Evolutionary conservation across 163 green algal species (phyloP), one percentile per base, ranked within the genome.

Genomic region (Scenedesmus sp.): DNA sequence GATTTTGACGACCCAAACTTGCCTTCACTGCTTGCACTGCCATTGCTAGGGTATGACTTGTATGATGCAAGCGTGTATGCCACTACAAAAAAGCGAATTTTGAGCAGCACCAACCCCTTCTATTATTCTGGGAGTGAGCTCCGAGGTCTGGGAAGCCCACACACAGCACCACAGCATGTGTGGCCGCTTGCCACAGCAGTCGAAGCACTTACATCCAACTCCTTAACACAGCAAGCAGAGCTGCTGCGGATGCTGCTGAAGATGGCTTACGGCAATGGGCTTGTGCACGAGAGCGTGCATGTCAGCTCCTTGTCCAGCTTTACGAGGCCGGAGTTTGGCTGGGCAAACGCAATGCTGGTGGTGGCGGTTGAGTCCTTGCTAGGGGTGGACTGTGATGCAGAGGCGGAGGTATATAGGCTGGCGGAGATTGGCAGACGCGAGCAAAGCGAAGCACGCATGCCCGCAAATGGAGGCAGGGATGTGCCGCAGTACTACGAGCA

Each of bases 1-100:
- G 91, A 95, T 54, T 96, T 95, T 88, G 96, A 97, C 76, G 96
- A 97, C 88, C 95, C 96, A 56, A 97, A 97, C 84, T 66, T 97
- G 84, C 96, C 96, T 5, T 96, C 93, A 1, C 91, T 97, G 77
- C 93, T 97, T 83, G 93, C 94, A 34, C 92, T 97, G 18, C 96
- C 96, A 1, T 81, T 97, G 81, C 84, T 97, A 77, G 96, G 96
- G 0, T 97, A 95, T 83, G 20, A 62, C 0, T 57, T 90, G 10
- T 95, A 94, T 56, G 91, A 97, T 57, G 2, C n/a, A 12, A 46
- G 59, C 0, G 55, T 90, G 9, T 92, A 92, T 26, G 18, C 3
- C 0, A 62, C 56, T 9, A 92, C 89, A 7, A n/a, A n/a, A n/a
- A n/a, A n/a, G n/a, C 82, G 89, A 18, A 92, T 92, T 57, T 16